A percentile compares a stretch with the other conserved stretches of the same genome.
Evolutionary conservation across 306 rosid species (phyloP).

Genomic region (Dalbergia cultrata): DNA sequence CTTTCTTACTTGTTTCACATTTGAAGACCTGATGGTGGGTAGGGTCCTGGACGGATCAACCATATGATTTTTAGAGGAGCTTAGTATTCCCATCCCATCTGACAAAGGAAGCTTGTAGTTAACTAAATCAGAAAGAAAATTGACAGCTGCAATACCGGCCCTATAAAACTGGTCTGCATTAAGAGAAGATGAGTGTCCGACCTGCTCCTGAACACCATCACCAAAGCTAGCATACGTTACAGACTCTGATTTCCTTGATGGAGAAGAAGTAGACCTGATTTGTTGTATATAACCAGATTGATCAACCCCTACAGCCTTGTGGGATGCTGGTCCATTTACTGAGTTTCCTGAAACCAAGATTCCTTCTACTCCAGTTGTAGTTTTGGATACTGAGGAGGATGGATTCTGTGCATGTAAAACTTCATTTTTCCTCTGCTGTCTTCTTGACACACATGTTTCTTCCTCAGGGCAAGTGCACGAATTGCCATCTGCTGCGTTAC

Average conservation of each 20-base stretch:
- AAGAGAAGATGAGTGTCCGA: conserved; percentile 48
- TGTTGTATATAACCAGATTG: conserved; percentile 51
- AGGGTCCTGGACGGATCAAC: conserved; percentile 69
- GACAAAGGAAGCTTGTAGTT: conserved; percentile 71
- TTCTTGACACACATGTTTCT: conserved; percentile 72
- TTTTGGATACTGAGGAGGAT: conserved; percentile 53
- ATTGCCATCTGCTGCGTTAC: conserved; percentile 74
- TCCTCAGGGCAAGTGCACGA: conserved; percentile 86
- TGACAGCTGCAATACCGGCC: conserved; percentile 85
- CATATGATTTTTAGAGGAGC: conserved; percentile 62
- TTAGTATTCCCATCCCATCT: conserved; percentile 70
- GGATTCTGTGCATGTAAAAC: conserved; percentile 59
- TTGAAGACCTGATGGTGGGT: conserved; percentile 62
- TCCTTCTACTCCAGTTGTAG: conserved; percentile 62
- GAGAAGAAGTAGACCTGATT: conserved; percentile 49
- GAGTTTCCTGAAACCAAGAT: conserved; percentile 54
- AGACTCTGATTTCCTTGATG: conserved; percentile 58
- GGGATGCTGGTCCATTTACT: conserved; percentile 53
- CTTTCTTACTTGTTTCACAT: conserved; percentile 69
- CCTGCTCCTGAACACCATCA: conserved; percentile 56
- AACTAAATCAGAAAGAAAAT: conserved; percentile 76
- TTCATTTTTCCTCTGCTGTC: conserved; percentile 61
- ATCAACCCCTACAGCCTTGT: conserved; percentile 51
- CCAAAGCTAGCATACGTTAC: conserved; percentile 59
- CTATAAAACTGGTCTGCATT: conserved; percentile 73